Conservation (phyloP, 371 early-diverging fungal genomes). For the Mortierella sp. region DNA sequence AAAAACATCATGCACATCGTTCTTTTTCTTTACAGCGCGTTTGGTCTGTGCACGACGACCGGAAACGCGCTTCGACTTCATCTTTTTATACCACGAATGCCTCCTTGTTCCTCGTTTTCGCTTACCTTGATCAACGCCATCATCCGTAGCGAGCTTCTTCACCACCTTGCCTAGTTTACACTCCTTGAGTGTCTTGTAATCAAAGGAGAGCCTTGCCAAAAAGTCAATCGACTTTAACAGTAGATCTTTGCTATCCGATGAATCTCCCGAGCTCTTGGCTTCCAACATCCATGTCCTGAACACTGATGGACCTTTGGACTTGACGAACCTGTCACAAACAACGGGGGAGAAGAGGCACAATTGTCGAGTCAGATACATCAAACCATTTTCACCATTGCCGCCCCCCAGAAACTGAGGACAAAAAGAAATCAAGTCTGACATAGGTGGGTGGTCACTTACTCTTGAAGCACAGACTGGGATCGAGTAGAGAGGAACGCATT, state of each 20-base stretch:
- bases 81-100: too few relatives aligned
- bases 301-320: constrained; percentile 12
- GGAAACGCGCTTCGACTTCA: too few relatives aligned
- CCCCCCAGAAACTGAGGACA: not conserved
- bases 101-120: not conserved
- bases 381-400: not conserved
- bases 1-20: too few relatives aligned
- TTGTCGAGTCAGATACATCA: not conserved
- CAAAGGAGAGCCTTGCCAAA: constrained; percentile 25
- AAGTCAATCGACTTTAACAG: constrained; percentile 24
- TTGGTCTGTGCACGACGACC: too few relatives aligned
- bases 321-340: constrained; percentile 20
- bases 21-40: too few relatives aligned
- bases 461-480: constrained; percentile 2
- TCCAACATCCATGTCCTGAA: constrained; percentile 31
- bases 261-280: constrained; percentile 6
- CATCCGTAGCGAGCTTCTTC: constrained; percentile 22
- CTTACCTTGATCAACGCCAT: constrained; percentile 30
- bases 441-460: constrained; percentile 10
- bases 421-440: not conserved
- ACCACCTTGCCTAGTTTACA: constrained; percentile 28
- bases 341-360: too few relatives aligned
- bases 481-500: constrained; percentile 30
- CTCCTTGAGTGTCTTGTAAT: constrained; percentile 12
- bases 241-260: constrained; percentile 11